Evolutionary conservation across 306 rosid genomes (phyloP).

Genomic region (Cyamopsis tetragonoloba): DNA sequence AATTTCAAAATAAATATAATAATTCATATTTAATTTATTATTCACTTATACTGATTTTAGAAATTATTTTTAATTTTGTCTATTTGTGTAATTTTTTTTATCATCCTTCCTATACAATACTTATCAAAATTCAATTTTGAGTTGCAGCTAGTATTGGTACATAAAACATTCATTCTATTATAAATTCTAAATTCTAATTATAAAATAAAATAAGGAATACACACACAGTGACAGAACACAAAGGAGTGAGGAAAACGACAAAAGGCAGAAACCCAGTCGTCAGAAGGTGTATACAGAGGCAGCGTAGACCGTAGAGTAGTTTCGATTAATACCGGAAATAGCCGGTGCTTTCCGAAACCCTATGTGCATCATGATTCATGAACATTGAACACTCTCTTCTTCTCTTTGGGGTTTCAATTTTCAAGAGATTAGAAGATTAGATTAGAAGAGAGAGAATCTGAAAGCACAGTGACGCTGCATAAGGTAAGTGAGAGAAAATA

Average conservation of each 20-base stretch:
- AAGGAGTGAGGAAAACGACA: slow-evolving; percentile 37
- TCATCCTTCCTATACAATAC: too few relatives aligned
- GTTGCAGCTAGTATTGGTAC: too few relatives aligned
- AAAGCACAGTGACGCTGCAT: neutral
- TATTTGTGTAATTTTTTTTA: too few relatives aligned
- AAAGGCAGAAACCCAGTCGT: slow-evolving; percentile 33
- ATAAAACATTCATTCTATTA: too few relatives aligned
- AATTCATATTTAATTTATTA: too few relatives aligned
- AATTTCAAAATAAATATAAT: too few relatives aligned
- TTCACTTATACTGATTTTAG: too few relatives aligned
- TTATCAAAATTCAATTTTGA: too few relatives aligned
- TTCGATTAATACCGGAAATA: slow-evolving; percentile 62
- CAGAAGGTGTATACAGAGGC: slow-evolving; percentile 48
- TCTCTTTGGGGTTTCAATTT: neutral
- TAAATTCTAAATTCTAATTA: too few relatives aligned
- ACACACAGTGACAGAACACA: neutral
- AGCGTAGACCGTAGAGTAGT: too few relatives aligned
- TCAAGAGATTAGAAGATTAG: slow-evolving; percentile 2
- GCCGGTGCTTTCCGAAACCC: slow-evolving; percentile 69
- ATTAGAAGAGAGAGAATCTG: neutral
- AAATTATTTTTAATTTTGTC: too few relatives aligned
- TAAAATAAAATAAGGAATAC: neutral
- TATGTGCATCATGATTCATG: slow-evolving; percentile 29
- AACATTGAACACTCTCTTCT: too few relatives aligned
- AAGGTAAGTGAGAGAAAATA: neutral